phyloP scores from a whole-genome alignment of 106 monocot species.

The Platanthera zijinensis region DNA sequence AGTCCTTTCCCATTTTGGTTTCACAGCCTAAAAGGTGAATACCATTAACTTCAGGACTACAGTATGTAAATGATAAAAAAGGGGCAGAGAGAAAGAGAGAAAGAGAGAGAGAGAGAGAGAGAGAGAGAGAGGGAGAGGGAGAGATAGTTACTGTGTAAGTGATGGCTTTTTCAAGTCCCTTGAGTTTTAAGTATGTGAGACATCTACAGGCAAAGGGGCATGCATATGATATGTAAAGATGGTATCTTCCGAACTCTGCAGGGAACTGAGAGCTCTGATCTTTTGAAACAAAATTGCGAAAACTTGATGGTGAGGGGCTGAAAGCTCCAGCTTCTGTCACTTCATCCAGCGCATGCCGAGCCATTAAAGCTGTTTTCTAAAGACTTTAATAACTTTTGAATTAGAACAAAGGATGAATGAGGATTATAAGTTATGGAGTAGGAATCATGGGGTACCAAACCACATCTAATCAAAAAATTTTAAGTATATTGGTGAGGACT shows the following conservation, averaged over 20 bases:
- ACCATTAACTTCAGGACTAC: not conserved
- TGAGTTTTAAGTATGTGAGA: slow-evolving; percentile 67
- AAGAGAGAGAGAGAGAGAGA: not conserved
- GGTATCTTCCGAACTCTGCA: slow-evolving; percentile 82
- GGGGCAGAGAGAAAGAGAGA: not conserved
- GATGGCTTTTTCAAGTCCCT: slow-evolving; percentile 79
- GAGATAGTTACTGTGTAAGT: slow-evolving; percentile 39
- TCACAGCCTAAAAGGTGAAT: slow-evolving; percentile 43
- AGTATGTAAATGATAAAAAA: not conserved
- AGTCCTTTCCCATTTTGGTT: slow-evolving; percentile 86
- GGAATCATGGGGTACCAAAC: too few relatives aligned
- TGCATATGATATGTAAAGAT: slow-evolving; percentile 87
- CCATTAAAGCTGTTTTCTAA: slow-evolving; percentile 33
- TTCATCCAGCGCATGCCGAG: slow-evolving; percentile 62
- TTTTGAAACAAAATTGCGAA: slow-evolving; percentile 63
- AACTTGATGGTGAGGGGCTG: slow-evolving; percentile 56
- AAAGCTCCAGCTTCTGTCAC: slow-evolving; percentile 68
- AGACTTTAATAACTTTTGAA: not conserved
- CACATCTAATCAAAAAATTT: too few relatives aligned
- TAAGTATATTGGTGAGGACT: too few relatives aligned
- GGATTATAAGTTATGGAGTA: not conserved
- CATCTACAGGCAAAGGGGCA: slow-evolving; percentile 97
- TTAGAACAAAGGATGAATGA: not conserved
- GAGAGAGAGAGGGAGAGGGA: not conserved
- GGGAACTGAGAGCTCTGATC: slow-evolving; percentile 58